Evolutionary conservation across 2,329 filamentous ascomycete species (phyloP).

Genomic region (Monilinia vaccinii-corymbosi): DNA sequence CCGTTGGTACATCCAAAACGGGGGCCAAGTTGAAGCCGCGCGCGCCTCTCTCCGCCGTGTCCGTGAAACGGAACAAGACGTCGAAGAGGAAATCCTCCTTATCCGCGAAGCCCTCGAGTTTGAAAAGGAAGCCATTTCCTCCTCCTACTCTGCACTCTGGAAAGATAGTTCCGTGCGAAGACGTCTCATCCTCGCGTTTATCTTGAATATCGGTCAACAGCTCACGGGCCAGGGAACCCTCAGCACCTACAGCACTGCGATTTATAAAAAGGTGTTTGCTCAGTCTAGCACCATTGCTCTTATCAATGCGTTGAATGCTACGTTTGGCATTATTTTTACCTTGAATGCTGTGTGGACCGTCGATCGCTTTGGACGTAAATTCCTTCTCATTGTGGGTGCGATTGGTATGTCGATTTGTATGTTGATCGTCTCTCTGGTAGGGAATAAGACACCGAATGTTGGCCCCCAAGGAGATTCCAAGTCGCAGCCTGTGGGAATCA

Average conservation of each 20-base stretch:
- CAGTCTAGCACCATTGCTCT: conserved; percentile 50
- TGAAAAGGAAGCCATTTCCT: conserved; percentile 59
- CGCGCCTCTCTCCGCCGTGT: conserved; percentile 48
- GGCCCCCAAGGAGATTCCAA: conserved; percentile 18
- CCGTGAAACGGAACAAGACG: conserved; percentile 44
- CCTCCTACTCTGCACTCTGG: conserved; percentile 56
- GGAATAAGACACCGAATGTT: conserved; percentile 45
- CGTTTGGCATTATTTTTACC: conserved; percentile 62
- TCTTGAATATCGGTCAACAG: conserved; percentile 63
- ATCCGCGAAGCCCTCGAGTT: conserved; percentile 63
- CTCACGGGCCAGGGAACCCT: conserved; percentile 56
- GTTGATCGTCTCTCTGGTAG: conserved; percentile 51
- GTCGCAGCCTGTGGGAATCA: conserved; percentile 45
- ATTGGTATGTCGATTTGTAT: conserved; percentile 62
- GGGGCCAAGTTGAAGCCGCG: conserved; percentile 41
- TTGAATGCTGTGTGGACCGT: conserved; percentile 65
- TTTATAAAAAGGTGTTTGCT: conserved; percentile 64
- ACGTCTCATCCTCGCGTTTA: conserved; percentile 54
- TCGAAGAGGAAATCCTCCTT: conserved; percentile 51
- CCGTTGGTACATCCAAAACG: conserved; percentile 56
- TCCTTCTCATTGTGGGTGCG: conserved; percentile 58
- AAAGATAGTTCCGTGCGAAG: conserved; percentile 60
- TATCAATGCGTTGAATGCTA: conserved; percentile 66
- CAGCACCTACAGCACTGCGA: conserved; percentile 61
- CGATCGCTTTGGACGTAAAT: conserved; percentile 60